These are phyloP conservation scores for Umbelopsis ramanniana DNA, from an alignment of 192 early-diverging fungal genomes.

Conservation along the genomic window DNA sequence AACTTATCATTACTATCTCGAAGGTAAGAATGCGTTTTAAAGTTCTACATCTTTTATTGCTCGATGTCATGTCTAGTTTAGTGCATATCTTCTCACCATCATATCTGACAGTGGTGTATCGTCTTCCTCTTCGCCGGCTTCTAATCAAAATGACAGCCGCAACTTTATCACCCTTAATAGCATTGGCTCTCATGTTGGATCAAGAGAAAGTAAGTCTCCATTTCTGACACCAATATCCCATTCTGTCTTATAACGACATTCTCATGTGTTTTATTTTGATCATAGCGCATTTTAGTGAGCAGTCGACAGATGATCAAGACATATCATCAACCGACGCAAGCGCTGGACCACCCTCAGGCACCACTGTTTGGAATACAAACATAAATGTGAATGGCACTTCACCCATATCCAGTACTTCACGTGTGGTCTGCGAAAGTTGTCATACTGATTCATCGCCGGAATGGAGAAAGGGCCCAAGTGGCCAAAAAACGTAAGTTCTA, in stretches of 20 bases:
- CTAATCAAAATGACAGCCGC: not conserved
- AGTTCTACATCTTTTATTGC: too few species aligned
- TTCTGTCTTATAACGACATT: not conserved
- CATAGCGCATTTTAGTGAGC: not conserved
- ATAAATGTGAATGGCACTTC: not conserved
- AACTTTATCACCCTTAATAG: too few species aligned
- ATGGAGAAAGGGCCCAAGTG: slow-evolving; percentile 42
- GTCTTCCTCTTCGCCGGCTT: slow-evolving; percentile 9
- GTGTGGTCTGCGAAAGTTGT: slow-evolving; percentile 40
- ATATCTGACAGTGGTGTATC: not conserved
- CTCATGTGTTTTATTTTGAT: not conserved
- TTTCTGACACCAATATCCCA: not conserved
- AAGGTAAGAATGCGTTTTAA: not conserved
- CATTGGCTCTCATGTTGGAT: too few species aligned
- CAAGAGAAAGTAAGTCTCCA: too few species aligned
- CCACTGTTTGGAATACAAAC: not conserved
- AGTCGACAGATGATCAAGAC: not conserved
- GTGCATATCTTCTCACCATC: not conserved
- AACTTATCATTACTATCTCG: not conserved
- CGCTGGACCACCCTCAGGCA: not conserved
- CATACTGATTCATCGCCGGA: slow-evolving; percentile 36
- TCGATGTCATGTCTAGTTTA: too few species aligned
- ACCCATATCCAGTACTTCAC: not conserved
- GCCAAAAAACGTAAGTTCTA: slow-evolving; percentile 41
- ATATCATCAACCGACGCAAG: not conserved